Conservation (phyloP, 768 basidiomycete genomes). For the Naganishia antarctica region DNA sequence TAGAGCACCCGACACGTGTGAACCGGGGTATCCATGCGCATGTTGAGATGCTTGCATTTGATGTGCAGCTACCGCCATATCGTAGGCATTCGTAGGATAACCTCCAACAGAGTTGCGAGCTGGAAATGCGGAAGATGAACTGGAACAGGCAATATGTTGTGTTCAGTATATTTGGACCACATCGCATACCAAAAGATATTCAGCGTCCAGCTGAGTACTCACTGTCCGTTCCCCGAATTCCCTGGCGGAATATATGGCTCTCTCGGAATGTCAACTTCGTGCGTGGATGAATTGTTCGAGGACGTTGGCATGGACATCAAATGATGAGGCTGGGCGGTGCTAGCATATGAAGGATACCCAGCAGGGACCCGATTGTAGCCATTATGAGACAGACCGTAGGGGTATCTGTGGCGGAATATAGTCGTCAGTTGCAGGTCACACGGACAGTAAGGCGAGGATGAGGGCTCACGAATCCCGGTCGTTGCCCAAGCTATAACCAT, state of each 20-base stretch:
- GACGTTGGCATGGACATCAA: conserved; percentile 3
- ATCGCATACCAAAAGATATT: no score
- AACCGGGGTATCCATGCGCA: conserved; percentile 8
- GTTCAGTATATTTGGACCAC: no score
- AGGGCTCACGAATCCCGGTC: conserved; percentile 3
- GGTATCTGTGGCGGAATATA: background rate
- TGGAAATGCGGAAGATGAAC: conserved; percentile 5
- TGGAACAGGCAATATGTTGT: background rate
- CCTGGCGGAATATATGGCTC: conserved; percentile 15
- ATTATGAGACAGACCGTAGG: conserved; percentile 11
- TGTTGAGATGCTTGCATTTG: conserved; percentile 18
- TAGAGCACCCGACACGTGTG: conserved; percentile 12
- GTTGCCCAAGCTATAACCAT: conserved; percentile 1
- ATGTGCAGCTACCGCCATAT: conserved; percentile 16
- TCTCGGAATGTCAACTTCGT: conserved; percentile 5
- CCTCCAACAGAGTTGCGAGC: background rate
- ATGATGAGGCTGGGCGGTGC: conserved; percentile 13
- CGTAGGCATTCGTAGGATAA: conserved; percentile 9
- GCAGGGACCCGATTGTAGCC: conserved; percentile 5
- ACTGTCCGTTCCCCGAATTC: background rate
- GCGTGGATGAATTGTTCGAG: background rate
- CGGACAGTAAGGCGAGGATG: background rate
- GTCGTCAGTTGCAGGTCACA: background rate
- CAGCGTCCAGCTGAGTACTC: background rate
- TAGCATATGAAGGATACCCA: background rate